Evolutionary conservation across 306 rosid genomes (phyloP), one percentile per base, ranked within the genome.

Genomic region (Cucurbita moschata): DNA sequence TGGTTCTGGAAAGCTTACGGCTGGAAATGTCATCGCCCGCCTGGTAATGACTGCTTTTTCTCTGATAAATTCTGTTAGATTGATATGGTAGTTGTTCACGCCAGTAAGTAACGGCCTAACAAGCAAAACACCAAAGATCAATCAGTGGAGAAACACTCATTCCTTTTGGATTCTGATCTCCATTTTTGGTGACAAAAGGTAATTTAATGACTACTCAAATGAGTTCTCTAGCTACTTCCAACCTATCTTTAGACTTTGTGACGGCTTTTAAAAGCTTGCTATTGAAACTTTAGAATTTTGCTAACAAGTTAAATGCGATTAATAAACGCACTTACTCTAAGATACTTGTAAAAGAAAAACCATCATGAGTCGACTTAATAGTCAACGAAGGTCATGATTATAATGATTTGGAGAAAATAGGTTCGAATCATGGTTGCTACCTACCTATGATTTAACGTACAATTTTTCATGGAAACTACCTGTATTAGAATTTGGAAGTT

Each of bases 1-100:
- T 73, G 98, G 97, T 0, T 84, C 88, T 44, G 98, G 98, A 49
- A 94, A 94, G 77, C 75, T 90, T 72, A 94, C 98, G 2, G 86
- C 94, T 11, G 98, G 99, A 76, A 94, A 94, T 65, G 16, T 84
- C 61, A 86, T 91, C 44, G 92, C 92, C 8, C 79, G 80, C 15
- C 47, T 89, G 96, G 97, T 91, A 87, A 50, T 30, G 44, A 0
- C 51, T 21, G 2, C 60, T 58, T 38, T 76, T 15, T 74, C 56
- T 70, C 59, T 47, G 10, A 47, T 51, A 14, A 75, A 61, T 15
- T 62, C 51, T 26, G 67, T 35, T 75, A 3, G n/a, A 26, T 40
- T 16, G n/a, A 10, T 57, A 35, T 16, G 56, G 38, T 58, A 30
- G 53, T 15, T 43, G 53, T 15, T 43, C 38, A 53, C 66, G 15